A percentile compares a stretch with the other conserved stretches of the same genome.
These are phyloP conservation scores for Incumbomyces delicatus DNA, from an alignment of 2,329 filamentous ascomycete genomes.

Conservation along the genomic window DNA sequence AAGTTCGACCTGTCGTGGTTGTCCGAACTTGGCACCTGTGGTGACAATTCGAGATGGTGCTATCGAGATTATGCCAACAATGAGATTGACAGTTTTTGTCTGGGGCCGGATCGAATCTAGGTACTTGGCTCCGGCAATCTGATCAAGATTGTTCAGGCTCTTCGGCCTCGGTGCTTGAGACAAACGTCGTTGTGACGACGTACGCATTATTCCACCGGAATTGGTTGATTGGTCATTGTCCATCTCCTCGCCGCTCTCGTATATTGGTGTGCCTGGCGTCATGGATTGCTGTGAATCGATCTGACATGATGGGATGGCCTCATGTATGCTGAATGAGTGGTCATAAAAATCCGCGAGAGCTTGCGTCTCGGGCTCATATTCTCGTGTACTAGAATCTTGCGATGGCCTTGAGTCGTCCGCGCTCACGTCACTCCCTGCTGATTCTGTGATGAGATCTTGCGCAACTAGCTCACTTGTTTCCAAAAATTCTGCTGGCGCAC, in stretches of 20 bases:
- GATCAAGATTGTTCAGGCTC: conserved; percentile 53
- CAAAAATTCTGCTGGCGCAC: conserved; percentile 15
- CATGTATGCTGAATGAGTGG: conserved; percentile 63
- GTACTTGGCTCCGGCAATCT: conserved; percentile 58
- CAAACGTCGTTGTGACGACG: conserved; percentile 15
- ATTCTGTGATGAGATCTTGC: conserved; percentile 7
- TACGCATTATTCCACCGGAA: conserved; percentile 17
- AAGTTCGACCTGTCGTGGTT: conserved; percentile 46
- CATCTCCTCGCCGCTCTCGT: conserved; percentile 20
- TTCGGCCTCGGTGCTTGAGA: conserved; percentile 17
- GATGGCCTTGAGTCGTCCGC: conserved; percentile 17
- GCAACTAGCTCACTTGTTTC: conserved; percentile 7
- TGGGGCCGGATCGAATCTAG: conserved; percentile 62
- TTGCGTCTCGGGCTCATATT: conserved; percentile 19
- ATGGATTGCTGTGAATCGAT: conserved; percentile 27
- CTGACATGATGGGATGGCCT: conserved; percentile 55
- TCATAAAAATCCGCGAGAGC: conserved; percentile 61
- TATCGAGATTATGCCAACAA: conserved; percentile 70
- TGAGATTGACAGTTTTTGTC: conserved; percentile 70
- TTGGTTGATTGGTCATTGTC: conserved; percentile 10
- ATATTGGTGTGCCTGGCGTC: conserved; percentile 19
- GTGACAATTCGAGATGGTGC: conserved; percentile 57
- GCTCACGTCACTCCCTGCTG: conserved; percentile 18
- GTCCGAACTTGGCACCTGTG: conserved; percentile 48
- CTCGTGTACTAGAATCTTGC: conserved; percentile 18